A percentile compares a stretch with the other conserved stretches of the same genome.
Evolutionary conservation across 176 grass and related monocot species (phyloP).

Genomic region (Areca catechu): DNA sequence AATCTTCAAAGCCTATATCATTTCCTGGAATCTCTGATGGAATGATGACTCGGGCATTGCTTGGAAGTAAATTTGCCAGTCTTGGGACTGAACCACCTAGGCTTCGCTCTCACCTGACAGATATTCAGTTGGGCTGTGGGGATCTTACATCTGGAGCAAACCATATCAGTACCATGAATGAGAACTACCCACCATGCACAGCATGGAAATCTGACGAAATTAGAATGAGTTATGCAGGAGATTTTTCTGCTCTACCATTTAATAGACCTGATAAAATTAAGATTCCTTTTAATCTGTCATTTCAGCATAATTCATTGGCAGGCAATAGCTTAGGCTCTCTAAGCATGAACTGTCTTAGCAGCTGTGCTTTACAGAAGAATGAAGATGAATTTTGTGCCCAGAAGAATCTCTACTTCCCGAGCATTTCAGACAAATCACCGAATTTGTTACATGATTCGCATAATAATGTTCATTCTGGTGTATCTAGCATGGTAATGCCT

Average conservation of each 20-base stretch:
- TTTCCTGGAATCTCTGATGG: constrained; percentile 76
- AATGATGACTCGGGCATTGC: constrained; percentile 81
- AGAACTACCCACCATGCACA: constrained; percentile 17
- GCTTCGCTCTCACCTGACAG: constrained; percentile 74
- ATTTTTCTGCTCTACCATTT: constrained; percentile 28
- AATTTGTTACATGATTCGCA: constrained; percentile 40
- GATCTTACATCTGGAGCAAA: constrained; percentile 41
- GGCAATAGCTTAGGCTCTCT: constrained; percentile 30
- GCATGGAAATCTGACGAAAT: constrained; percentile 42
- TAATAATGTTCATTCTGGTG: constrained; percentile 31
- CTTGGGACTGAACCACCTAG: constrained; percentile 53
- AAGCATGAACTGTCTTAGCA: constrained; percentile 33
- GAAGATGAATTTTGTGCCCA: constrained; percentile 36
- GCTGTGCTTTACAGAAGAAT: constrained; percentile 33
- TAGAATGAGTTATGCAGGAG: constrained; percentile 31
- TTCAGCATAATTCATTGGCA: constrained; percentile 49
- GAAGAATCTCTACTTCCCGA: constrained; percentile 26
- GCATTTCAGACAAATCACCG: constrained; percentile 38
- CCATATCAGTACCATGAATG: constrained; percentile 46
- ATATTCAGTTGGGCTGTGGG: constrained; percentile 78
- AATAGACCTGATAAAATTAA: constrained; percentile 50
- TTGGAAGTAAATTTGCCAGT: constrained; percentile 68
- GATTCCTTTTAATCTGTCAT: constrained; percentile 41
- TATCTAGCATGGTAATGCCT: constrained; percentile 37
- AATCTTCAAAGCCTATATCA: constrained; percentile 31